These are phyloP conservation scores for Nematodospora anomalae DNA, from an alignment of 1,139 yeast species.

Conservation along the genomic window DNA sequence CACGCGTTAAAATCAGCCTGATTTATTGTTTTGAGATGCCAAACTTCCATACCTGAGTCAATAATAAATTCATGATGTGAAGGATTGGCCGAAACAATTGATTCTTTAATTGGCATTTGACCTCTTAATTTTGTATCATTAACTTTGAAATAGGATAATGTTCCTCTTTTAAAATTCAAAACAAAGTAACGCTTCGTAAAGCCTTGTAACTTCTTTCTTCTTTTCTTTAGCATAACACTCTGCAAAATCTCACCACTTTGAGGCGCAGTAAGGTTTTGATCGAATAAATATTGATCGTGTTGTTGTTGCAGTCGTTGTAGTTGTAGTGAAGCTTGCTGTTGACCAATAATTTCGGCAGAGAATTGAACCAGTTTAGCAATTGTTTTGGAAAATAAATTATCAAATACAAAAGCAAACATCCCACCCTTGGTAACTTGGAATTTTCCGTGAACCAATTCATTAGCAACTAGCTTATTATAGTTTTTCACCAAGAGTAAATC, in stretches of 20 bases:
- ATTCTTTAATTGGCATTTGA: constrained; percentile 81
- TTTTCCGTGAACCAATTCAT: constrained; percentile 62
- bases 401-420: constrained; percentile 84
- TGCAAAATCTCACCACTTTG: constrained; percentile 66
- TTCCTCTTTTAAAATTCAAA: constrained; percentile 77
- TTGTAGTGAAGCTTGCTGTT: constrained; percentile 4
- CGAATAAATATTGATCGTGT: constrained; percentile 14
- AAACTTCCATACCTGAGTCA: constrained; percentile 94
- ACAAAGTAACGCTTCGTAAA: constrained; percentile 83
- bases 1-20: constrained; percentile 71
- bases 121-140: constrained; percentile 81
- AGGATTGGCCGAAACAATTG: constrained; percentile 78
- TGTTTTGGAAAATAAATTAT: constrained; percentile 86
- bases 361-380: constrained; percentile 80
- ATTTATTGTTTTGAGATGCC: constrained; percentile 78
- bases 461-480: constrained; percentile 50
- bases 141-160: constrained; percentile 72
- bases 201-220: constrained; percentile 79
- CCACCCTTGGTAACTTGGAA: constrained; percentile 59
- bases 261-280: constrained; percentile 8
- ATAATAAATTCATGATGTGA: constrained; percentile 69
- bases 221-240: constrained; percentile 71
- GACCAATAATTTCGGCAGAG: constrained; percentile 47
- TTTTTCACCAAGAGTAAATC: constrained; percentile 42
- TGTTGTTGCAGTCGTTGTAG: constrained; percentile 10